Percentiles rank a stretch among this genome's conserved stretches.
These are phyloP conservation scores for Pleodorina starrii DNA, from an alignment of 139 green algal species.

Conservation along the genomic window DNA sequence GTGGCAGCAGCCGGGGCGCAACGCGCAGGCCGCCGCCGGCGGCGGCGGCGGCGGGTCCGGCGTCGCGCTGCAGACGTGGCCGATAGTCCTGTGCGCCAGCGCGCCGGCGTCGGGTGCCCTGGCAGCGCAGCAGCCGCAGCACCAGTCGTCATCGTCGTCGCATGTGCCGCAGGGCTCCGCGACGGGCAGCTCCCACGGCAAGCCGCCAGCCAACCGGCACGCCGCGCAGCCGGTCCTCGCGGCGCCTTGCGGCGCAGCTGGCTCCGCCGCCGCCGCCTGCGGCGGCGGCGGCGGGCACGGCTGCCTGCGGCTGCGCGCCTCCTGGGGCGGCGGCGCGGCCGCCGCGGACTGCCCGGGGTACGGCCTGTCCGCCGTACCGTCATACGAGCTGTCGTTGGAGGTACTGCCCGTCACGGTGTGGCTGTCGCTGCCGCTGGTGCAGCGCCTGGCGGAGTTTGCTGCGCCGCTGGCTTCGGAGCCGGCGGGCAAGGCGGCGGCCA, in stretches of 20 bases:
- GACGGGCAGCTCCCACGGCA: background rate
- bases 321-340: conserved; percentile 2
- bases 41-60: background rate
- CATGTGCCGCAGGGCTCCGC: background rate
- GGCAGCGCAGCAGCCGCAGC: background rate
- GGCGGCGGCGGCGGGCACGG: background rate
- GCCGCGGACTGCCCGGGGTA: background rate
- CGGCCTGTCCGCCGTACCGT: background rate
- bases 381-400: conserved; percentile 11
- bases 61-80: conserved; percentile 38
- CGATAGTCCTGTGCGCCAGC: conserved; percentile 14
- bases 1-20: background rate
- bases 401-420: conserved; percentile 38
- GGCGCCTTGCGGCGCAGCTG: background rate
- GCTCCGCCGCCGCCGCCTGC: too few relatives aligned
- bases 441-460: conserved; percentile 14
- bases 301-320: background rate
- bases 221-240: background rate
- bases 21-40: background rate
- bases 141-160: too few relatives aligned
- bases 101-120: background rate
- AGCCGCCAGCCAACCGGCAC: background rate
- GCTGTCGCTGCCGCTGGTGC: conserved; percentile 20
- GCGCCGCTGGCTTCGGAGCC: conserved; percentile 1
- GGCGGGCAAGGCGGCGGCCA: background rate